phyloP scores from a whole-genome alignment of 2,329 filamentous ascomycete genomes.

The Aspergillus melleus region DNA sequence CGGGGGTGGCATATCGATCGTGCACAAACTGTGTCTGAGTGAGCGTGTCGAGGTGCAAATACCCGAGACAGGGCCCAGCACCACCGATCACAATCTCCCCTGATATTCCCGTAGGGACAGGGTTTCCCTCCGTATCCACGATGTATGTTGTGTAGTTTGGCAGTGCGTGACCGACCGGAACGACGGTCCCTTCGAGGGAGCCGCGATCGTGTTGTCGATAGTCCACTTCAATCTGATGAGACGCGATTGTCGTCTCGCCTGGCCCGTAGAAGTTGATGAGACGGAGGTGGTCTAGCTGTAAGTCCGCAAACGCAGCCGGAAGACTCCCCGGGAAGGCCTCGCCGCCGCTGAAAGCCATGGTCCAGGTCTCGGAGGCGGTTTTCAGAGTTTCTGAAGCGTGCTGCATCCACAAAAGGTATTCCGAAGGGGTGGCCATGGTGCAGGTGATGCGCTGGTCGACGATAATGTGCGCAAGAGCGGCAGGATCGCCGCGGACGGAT shows the following conservation, averaged over 20 bases:
- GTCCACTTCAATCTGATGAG: not conserved
- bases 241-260: conserved; percentile 24
- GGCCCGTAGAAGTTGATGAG: conserved; percentile 18
- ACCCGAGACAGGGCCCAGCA: conserved; percentile 24
- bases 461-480: conserved; percentile 18
- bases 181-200: not conserved
- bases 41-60: conserved; percentile 15
- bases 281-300: conserved; percentile 16
- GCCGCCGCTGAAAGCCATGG: conserved; percentile 18
- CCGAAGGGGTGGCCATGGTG: not conserved
- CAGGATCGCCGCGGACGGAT: conserved; percentile 19
- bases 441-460: conserved; percentile 1
- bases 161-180: conserved; percentile 17
- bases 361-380: not conserved
- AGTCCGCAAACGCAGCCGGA: conserved; percentile 1
- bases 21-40: conserved; percentile 8
- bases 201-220: not conserved
- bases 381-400: not conserved
- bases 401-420: not conserved
- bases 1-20: not conserved
- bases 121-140: conserved; percentile 39
- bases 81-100: conserved; percentile 47
- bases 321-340: conserved; percentile 17
- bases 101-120: conserved; percentile 40
- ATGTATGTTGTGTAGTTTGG: conserved; percentile 39